A percentile compares a stretch with the other conserved stretches of the same genome.
phyloP scores from a whole-genome alignment of 371 early-diverging fungal genomes.

The Coemansia sp. region DNA sequence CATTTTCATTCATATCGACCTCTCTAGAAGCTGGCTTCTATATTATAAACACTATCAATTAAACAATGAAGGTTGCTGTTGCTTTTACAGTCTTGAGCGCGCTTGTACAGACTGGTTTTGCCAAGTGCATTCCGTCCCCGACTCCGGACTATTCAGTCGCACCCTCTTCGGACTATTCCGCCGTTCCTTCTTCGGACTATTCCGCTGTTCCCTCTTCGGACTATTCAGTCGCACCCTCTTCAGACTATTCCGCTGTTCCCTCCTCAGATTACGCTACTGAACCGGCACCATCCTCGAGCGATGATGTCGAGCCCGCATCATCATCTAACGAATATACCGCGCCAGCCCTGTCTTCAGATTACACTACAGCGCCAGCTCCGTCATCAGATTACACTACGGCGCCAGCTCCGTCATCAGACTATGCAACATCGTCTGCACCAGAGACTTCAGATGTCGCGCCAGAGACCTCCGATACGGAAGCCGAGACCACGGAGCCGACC shows the following conservation, averaged over 20 bases:
- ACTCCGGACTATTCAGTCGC: not conserved
- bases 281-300: not conserved
- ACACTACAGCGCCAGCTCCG: not conserved
- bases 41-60: not conserved
- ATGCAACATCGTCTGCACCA: not conserved
- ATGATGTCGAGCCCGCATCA: not conserved
- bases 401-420: not conserved
- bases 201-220: not conserved
- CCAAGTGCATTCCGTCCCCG: not conserved
- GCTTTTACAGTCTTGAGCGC: not conserved
- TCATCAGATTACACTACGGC: not conserved
- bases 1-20: not conserved
- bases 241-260: not conserved
- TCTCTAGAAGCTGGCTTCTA: not conserved
- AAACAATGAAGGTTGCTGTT: not conserved
- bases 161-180: not conserved
- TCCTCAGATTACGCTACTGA: not conserved
- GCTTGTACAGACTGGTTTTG: constrained; percentile 6
- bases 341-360: not conserved
- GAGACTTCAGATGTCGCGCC: not conserved
- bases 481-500: not conserved
- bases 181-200: not conserved
- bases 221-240: not conserved
- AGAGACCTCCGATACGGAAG: not conserved
- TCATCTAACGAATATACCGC: not conserved